phyloP scores from a whole-genome alignment of 1,284 basidiomycete genomes.

The Flammula alnicola region DNA sequence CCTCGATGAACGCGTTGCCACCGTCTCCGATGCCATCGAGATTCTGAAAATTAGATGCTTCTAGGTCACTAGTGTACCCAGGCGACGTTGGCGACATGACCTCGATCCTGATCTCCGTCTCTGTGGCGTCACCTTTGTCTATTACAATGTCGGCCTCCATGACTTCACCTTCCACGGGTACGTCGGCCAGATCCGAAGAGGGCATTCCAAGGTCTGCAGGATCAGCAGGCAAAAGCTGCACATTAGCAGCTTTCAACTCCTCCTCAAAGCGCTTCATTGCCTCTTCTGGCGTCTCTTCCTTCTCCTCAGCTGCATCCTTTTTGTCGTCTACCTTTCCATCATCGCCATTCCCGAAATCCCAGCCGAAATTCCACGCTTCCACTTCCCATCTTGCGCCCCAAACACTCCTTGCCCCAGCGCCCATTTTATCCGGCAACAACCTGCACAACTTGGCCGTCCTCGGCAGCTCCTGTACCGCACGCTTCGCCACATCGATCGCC shows the following conservation, averaged over 20 bases:
- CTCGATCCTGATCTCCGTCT: too few species aligned
- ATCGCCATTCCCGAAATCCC: background rate
- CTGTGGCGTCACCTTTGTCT: too few species aligned
- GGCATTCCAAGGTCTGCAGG: conserved; percentile 7
- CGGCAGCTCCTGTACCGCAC: conserved; percentile 62
- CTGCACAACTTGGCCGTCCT: conserved; percentile 56
- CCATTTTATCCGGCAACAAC: conserved; percentile 59
- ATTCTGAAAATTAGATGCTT: background rate
- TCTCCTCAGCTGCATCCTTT: background rate
- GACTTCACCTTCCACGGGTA: background rate
- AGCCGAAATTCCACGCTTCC: conserved; percentile 5
- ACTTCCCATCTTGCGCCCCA: conserved; percentile 47
- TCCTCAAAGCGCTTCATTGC: conserved; percentile 24
- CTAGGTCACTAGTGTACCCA: too few species aligned
- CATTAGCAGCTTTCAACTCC: conserved; percentile 29
- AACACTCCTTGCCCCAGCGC: conserved; percentile 45
- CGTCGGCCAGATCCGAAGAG: conserved; percentile 1
- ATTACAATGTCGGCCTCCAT: too few species aligned
- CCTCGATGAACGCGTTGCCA: conserved; percentile 11
- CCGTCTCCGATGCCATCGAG: background rate
- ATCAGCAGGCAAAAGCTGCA: conserved; percentile 25
- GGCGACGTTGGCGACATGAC: too few species aligned
- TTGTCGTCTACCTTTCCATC: background rate
- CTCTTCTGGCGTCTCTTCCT: conserved; percentile 16
- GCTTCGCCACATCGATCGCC: conserved; percentile 52